Conservation (phyloP, 164 flowering plant genomes). For the Magnolia kwangsiensis region DNA sequence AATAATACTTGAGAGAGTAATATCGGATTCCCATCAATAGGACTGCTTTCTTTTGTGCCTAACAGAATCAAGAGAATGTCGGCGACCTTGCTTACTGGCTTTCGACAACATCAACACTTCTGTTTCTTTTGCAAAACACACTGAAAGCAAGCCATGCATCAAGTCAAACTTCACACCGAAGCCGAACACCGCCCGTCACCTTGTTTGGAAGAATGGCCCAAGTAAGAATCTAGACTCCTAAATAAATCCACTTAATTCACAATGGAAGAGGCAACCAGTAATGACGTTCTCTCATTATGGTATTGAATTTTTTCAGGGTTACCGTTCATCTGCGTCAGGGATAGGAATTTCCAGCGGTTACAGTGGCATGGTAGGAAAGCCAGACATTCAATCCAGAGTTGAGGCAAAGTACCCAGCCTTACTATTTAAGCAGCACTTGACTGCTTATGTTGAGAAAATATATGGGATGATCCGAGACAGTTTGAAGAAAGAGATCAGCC, state of each 20-base stretch:
- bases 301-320: slow-evolving; percentile 36
- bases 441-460: slow-evolving; percentile 82
- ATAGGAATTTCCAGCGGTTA: slow-evolving; percentile 67
- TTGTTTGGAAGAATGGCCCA: slow-evolving; percentile 76
- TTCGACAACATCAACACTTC: slow-evolving; percentile 70
- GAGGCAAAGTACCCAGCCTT: slow-evolving; percentile 91
- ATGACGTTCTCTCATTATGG: background rate
- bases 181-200: slow-evolving; percentile 39
- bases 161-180: slow-evolving; percentile 33
- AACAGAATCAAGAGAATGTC: slow-evolving; percentile 46
- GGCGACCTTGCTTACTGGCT: slow-evolving; percentile 69
- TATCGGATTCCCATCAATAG: background rate
- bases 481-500: slow-evolving; percentile 76
- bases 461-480: slow-evolving; percentile 84
- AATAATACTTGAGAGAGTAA: background rate
- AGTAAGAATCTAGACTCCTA: slow-evolving; percentile 34
- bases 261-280: background rate
- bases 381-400: slow-evolving; percentile 45
- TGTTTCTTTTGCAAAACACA: slow-evolving; percentile 65
- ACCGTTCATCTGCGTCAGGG: slow-evolving; percentile 47
- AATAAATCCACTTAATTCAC: background rate
- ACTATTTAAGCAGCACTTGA: slow-evolving; percentile 79
- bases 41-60: slow-evolving; percentile 13
- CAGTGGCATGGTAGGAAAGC: slow-evolving; percentile 72
- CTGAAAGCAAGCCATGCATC: slow-evolving; percentile 57